Conservation (phyloP, 331 rosid genomes). For the Saraca asoca region DNA sequence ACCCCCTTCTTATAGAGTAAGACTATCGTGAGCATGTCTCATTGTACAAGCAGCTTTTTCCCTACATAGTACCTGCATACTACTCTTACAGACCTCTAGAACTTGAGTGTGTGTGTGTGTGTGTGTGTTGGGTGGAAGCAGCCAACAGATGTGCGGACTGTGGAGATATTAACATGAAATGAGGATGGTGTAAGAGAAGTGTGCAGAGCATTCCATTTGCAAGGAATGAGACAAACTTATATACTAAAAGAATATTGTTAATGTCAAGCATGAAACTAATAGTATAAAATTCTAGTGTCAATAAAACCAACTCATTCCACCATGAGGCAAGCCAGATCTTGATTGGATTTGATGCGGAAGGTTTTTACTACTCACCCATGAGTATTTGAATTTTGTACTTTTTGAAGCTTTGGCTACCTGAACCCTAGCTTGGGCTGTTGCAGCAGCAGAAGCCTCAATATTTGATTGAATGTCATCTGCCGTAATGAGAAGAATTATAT, state of each 20-base stretch:
- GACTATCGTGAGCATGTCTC: too few relatives aligned
- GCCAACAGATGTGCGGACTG: conserved; percentile 15
- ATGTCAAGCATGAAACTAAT: conserved; percentile 6
- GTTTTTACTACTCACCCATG: conserved; percentile 57
- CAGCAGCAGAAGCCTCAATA: conserved; percentile 58
- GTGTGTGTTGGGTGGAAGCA: conserved; percentile 10
- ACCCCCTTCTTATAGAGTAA: too few relatives aligned
- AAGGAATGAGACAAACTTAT: conserved; percentile 5
- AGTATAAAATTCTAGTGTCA: neutral
- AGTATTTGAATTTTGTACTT: conserved; percentile 54
- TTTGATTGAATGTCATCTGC: conserved; percentile 73
- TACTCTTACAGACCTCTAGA: neutral
- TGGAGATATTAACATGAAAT: conserved; percentile 21
- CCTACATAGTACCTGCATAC: neutral
- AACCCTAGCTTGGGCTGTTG: conserved; percentile 54
- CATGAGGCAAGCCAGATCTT: conserved; percentile 23
- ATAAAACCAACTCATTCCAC: conserved; percentile 9
- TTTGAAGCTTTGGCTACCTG: conserved; percentile 69
- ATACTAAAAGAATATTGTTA: conserved; percentile 27
- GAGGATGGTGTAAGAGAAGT: neutral
- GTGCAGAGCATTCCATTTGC: neutral
- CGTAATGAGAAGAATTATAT: conserved; percentile 20
- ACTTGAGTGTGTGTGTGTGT: too few relatives aligned
- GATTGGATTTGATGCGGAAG: neutral
- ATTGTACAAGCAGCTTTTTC: too few relatives aligned